Evolutionary conservation across 192 early-diverging fungal genomes (phyloP).

Genomic region (Coemansia guatemalensis): DNA sequence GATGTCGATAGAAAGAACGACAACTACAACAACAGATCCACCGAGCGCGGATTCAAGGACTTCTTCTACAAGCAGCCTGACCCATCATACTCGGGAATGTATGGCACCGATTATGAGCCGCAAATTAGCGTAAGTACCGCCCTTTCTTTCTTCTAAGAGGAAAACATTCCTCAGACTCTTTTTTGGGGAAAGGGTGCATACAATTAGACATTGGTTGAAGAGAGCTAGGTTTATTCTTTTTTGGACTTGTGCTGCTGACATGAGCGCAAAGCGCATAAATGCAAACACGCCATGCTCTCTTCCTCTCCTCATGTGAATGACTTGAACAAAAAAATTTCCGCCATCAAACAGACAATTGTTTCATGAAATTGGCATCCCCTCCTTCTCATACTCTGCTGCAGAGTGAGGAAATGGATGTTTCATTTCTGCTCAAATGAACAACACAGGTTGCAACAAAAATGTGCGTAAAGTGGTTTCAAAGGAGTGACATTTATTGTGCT

Average conservation of each 20-base stretch:
- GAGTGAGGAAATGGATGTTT: not conserved
- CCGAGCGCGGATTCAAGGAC: constrained; percentile 23
- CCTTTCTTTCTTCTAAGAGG: not conserved
- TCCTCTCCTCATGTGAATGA: too few species aligned
- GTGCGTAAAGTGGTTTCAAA: too few species aligned
- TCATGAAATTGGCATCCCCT: not conserved
- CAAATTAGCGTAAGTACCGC: constrained; percentile 39
- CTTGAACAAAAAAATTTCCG: too few species aligned
- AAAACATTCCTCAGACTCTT: too few species aligned
- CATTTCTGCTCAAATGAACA: not conserved
- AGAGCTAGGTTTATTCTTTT: too few species aligned
- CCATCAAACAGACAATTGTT: not conserved
- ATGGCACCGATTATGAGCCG: constrained; percentile 42
- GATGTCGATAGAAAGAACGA: not conserved
- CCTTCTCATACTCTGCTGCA: not conserved
- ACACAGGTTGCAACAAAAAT: not conserved
- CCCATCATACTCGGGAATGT: constrained; percentile 29
- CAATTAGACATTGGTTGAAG: too few species aligned
- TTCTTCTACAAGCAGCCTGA: constrained; percentile 48
- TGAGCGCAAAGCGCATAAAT: too few species aligned
- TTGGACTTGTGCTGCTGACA: too few species aligned
- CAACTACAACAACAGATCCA: not conserved
- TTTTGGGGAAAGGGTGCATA: too few species aligned
- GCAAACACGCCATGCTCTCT: too few species aligned
- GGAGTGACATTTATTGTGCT: too few species aligned